Base-by-base conservation (phyloP, 2,329 filamentous ascomycete species). In the Verticillium zaregamsianum region DNA sequence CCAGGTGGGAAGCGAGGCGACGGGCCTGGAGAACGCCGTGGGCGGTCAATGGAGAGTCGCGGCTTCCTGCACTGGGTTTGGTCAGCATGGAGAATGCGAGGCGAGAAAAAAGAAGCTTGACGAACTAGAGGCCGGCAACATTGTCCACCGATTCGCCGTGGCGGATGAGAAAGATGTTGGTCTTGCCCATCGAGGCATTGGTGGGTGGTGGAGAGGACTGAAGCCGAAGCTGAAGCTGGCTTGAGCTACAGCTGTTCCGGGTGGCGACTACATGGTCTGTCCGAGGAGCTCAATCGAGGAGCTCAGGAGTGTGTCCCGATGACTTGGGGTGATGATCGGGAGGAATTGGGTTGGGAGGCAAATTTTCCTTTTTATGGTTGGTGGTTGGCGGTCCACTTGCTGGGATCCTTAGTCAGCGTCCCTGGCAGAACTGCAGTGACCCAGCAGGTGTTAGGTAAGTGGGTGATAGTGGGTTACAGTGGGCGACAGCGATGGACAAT, bases 101-200 rank as follows among this genome's bases (percentile, higher is more conserved):
- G 33, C 11, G 33, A 1, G 33, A 35, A 23, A 58, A 55, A 55
- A 33, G 15, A 55, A 49, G 9, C 37, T 17, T 25, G 25, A 58
- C 84, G 69, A 80, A 91, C 89, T 90, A 93, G 63, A 91, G 76
- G 60, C 88, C 85, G 49, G 89, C 90, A 62, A 95, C 89, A 74
- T 97, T 97, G 77, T 97, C 91, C 66, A 96, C 90, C 17, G 92
- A 94, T 78, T 97, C 93, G 71, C 89, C 93, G 80, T 97, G 93
- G 61, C 93, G 88, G 69, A 96, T 86, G 68, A 97, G 82, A 69
- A 93, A 87, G 61, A 97, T 74, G 59, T 62, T 59, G 59, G 65
- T 28, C 45, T 57, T 57, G 55, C 64, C 59, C 64, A 66, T 66
- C 31, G 54, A 62, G 9, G 28, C 39, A 32, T 45, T 20, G 39